A percentile compares a stretch with the other conserved stretches of the same genome.
phyloP scores from a whole-genome alignment of 495 filamentous ascomycete genomes.

The Tuber indicum region DNA sequence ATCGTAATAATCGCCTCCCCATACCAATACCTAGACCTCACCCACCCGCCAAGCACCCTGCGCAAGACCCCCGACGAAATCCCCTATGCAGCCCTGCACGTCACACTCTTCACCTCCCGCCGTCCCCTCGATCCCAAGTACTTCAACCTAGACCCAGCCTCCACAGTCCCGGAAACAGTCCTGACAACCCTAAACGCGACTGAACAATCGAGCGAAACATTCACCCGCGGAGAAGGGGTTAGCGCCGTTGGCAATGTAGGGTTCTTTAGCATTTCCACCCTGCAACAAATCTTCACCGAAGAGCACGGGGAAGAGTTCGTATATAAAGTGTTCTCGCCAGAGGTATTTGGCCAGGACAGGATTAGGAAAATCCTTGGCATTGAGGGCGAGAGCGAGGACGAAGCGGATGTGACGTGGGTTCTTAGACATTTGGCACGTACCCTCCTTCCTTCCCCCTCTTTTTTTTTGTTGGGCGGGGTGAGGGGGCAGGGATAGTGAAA shows the following conservation, averaged over 20 bases:
- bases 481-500: conserved; percentile 40
- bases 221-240: conserved; percentile 44
- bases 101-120: conserved; percentile 80
- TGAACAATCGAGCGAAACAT: conserved; percentile 48
- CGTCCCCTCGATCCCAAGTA: conserved; percentile 58
- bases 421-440: neutral
- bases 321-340: conserved; percentile 93
- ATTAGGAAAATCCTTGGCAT: conserved; percentile 21
- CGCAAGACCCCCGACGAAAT: conserved; percentile 60
- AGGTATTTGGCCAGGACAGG: conserved; percentile 46
- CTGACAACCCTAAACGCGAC: conserved; percentile 71
- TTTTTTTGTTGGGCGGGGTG: conserved; percentile 12
- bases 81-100: conserved; percentile 74
- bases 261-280: conserved; percentile 83
- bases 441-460: neutral
- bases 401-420: conserved; percentile 23
- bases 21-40: conserved; percentile 67
- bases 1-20: conserved; percentile 72
- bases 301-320: conserved; percentile 61
- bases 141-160: conserved; percentile 57
- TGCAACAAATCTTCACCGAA: conserved; percentile 58
- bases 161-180: conserved; percentile 60
- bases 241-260: conserved; percentile 60
- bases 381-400: conserved; percentile 15
- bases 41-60: conserved; percentile 48